Evolutionary conservation across 768 basidiomycete species (phyloP).

Genomic region (Suillus decipiens): DNA sequence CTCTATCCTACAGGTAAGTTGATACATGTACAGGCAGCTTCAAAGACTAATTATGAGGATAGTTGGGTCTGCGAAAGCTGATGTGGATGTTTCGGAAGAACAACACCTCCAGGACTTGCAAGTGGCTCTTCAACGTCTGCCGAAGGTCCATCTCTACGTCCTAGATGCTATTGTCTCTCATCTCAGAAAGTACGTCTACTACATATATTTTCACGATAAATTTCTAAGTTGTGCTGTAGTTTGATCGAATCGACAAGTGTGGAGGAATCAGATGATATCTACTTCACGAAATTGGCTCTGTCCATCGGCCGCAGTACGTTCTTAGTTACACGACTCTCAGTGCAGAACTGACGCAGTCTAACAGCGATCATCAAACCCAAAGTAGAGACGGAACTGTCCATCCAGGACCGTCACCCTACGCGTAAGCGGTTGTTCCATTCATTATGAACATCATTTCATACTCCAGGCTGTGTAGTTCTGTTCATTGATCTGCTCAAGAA

Average conservation of each 20-base stretch:
- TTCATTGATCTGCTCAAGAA: conserved; percentile 84
- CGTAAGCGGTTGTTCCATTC: conserved; percentile 42
- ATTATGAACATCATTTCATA: not conserved
- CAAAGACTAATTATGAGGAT: conserved; percentile 2
- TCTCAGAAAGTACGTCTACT: conserved; percentile 58
- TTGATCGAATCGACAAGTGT: conserved; percentile 67
- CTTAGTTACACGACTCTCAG: not conserved
- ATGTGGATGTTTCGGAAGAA: conserved; percentile 53
- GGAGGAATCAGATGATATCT: conserved; percentile 78
- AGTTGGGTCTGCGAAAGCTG: conserved; percentile 61
- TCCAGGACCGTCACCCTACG: conserved; percentile 88
- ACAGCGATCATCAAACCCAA: conserved; percentile 82
- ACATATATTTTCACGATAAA: conserved; percentile 1
- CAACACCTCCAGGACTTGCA: conserved; percentile 65
- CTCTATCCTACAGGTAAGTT: conserved; percentile 71
- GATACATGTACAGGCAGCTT: not conserved
- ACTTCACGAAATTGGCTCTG: conserved; percentile 83
- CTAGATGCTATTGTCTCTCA: conserved; percentile 80
- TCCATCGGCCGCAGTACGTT: conserved; percentile 83
- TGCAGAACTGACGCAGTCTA: conserved; percentile 10
- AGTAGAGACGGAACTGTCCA: conserved; percentile 77
- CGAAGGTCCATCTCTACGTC: conserved; percentile 78
- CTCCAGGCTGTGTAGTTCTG: conserved; percentile 49
- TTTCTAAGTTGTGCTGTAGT: conserved; percentile 36
- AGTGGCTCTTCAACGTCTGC: conserved; percentile 64